Evolutionary conservation across 768 basidiomycete genomes (phyloP).

Genomic region (Tricholoma sp.): DNA sequence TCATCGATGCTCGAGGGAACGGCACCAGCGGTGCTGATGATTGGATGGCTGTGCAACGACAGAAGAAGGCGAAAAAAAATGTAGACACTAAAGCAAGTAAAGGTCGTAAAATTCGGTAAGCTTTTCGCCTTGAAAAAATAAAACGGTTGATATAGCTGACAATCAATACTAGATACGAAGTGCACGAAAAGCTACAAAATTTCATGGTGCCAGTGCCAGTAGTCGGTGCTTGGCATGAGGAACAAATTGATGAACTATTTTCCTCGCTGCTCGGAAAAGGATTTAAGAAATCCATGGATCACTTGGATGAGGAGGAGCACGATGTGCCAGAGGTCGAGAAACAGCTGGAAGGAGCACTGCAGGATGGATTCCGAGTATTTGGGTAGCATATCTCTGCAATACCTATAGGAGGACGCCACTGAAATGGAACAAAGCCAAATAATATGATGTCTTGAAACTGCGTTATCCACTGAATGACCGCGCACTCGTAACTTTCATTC

Average conservation of each 20-base stretch:
- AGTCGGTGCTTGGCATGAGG: slow-evolving; percentile 83
- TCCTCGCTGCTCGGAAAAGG: slow-evolving; percentile 79
- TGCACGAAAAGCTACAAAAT: slow-evolving; percentile 94
- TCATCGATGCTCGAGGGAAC: slow-evolving; percentile 68
- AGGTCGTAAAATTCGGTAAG: slow-evolving; percentile 84
- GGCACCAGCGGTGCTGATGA: slow-evolving; percentile 42
- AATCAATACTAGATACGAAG: slow-evolving; percentile 62
- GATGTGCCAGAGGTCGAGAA: slow-evolving; percentile 23
- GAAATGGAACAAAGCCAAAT: slow-evolving; percentile 36
- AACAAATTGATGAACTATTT: slow-evolving; percentile 95
- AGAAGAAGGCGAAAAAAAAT: slow-evolving; percentile 73
- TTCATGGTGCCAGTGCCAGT: slow-evolving; percentile 89
- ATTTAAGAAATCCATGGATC: slow-evolving; percentile 35
- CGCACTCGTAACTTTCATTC: not conserved
- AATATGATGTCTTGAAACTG: slow-evolving; percentile 15
- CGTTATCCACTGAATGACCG: not conserved
- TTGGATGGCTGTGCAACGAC: slow-evolving; percentile 63
- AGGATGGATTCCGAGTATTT: slow-evolving; percentile 54
- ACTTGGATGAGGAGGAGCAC: slow-evolving; percentile 23
- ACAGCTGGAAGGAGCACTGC: slow-evolving; percentile 26
- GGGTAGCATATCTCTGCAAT: slow-evolving; percentile 31
- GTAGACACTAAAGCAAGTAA: slow-evolving; percentile 97
- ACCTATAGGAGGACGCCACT: slow-evolving; percentile 16
- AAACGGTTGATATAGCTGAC: not conserved
- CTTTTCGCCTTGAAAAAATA: slow-evolving; percentile 3